A percentile compares a stretch with the other conserved stretches of the same genome.
phyloP scores from a whole-genome alignment of 2,329 filamentous ascomycete species.

The Colletotrichum incanum region DNA sequence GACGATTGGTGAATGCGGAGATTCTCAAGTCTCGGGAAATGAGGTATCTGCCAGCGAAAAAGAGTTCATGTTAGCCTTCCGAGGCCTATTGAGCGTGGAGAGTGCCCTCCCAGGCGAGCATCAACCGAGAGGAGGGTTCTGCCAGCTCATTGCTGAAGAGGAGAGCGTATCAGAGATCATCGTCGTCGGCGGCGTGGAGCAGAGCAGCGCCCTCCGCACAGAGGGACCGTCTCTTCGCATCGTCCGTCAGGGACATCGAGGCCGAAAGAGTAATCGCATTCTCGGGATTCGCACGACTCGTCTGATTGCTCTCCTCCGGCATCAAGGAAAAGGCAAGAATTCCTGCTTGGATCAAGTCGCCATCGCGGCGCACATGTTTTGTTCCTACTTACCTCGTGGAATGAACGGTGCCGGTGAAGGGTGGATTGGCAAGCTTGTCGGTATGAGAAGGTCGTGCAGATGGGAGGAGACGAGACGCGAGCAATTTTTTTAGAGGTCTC shows the following conservation, averaged over 20 bases:
- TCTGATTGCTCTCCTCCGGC: slow-evolving; percentile 76
- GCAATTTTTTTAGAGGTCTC: not conserved
- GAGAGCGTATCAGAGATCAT: slow-evolving; percentile 71
- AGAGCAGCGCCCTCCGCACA: not conserved
- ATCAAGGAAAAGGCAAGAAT: slow-evolving; percentile 64
- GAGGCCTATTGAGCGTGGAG: slow-evolving; percentile 75
- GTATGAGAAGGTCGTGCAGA: slow-evolving; percentile 43
- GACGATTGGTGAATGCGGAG: slow-evolving; percentile 73
- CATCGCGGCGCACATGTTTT: slow-evolving; percentile 41
- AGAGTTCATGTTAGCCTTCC: slow-evolving; percentile 71
- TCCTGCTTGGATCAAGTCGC: slow-evolving; percentile 51
- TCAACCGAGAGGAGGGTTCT: slow-evolving; percentile 74
- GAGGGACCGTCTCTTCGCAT: slow-evolving; percentile 25
- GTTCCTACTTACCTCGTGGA: slow-evolving; percentile 62
- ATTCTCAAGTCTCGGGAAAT: slow-evolving; percentile 85
- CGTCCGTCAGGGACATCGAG: slow-evolving; percentile 30
- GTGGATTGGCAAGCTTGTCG: slow-evolving; percentile 49
- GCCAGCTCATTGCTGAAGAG: slow-evolving; percentile 76
- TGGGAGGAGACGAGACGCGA: not conserved
- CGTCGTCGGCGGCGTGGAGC: slow-evolving; percentile 46
- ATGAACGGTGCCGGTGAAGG: slow-evolving; percentile 47
- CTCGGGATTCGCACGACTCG: slow-evolving; percentile 47
- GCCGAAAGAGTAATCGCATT: slow-evolving; percentile 11
- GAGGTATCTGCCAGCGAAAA: slow-evolving; percentile 73
- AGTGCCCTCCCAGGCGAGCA: slow-evolving; percentile 72